Percentiles rank a stretch among this genome's conserved stretches.
phyloP scores from a whole-genome alignment of 345 rosid species.

The Aquilaria sinensis region DNA sequence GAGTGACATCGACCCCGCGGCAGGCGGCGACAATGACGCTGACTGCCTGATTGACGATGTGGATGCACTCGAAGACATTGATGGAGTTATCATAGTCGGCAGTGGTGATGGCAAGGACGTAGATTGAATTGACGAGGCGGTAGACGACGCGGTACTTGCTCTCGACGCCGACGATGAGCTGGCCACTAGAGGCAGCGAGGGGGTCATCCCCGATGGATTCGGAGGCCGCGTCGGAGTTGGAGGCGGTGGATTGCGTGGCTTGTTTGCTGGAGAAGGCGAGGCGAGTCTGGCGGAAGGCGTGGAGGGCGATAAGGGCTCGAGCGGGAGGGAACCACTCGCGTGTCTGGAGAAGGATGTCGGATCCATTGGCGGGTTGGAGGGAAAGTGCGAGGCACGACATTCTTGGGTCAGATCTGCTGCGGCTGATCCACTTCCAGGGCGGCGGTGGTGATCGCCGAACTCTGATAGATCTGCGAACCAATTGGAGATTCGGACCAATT shows the following conservation, averaged over 20 bases:
- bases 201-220: slow-evolving; percentile 91
- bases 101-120: slow-evolving; percentile 78
- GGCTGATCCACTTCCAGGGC: slow-evolving; percentile 13
- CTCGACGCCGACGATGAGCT: slow-evolving; percentile 94
- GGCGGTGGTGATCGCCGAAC: background rate
- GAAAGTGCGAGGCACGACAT: slow-evolving; percentile 91
- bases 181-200: slow-evolving; percentile 92
- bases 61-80: slow-evolving; percentile 93
- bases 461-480: background rate
- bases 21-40: slow-evolving; percentile 94
- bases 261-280: slow-evolving; percentile 53
- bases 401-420: slow-evolving; percentile 9
- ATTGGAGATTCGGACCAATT: background rate
- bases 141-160: slow-evolving; percentile 93
- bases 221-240: slow-evolving; percentile 36
- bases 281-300: slow-evolving; percentile 91
- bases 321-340: slow-evolving; percentile 95
- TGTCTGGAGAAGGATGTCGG: slow-evolving; percentile 89
- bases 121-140: slow-evolving; percentile 89
- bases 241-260: slow-evolving; percentile 30
- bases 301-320: slow-evolving; percentile 86
- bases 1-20: slow-evolving; percentile 99
- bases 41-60: slow-evolving; percentile 94
- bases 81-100: slow-evolving; percentile 86
- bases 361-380: slow-evolving; percentile 82